Conservation (phyloP, 768 basidiomycete species). For the Pholiota microspora region DNA sequence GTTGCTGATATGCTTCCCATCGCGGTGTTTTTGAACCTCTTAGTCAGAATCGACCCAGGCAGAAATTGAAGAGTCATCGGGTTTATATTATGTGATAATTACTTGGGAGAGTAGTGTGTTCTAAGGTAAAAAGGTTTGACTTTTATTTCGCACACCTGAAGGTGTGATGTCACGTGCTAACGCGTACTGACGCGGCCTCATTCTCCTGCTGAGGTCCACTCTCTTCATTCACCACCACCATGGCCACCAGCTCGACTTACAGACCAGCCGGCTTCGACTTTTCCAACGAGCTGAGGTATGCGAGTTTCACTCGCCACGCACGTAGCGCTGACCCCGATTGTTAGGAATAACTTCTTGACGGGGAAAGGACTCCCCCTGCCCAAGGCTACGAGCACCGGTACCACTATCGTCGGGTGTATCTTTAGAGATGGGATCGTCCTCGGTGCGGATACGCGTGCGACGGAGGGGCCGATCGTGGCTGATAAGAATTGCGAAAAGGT, state of each 20-base stretch:
- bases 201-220: not conserved
- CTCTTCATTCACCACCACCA: conserved; percentile 22
- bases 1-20: too few species aligned
- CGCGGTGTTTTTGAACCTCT: too few species aligned
- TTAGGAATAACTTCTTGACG: conserved; percentile 70
- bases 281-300: conserved; percentile 75
- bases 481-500: conserved; percentile 99
- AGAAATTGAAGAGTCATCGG: too few species aligned
- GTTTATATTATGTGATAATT: too few species aligned
- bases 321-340: not conserved
- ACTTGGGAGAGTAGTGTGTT: too few species aligned
- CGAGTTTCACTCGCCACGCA: not conserved
- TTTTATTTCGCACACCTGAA: too few species aligned
- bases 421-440: conserved; percentile 92
- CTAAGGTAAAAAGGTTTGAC: too few species aligned
- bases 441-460: conserved; percentile 96
- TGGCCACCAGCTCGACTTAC: conserved; percentile 49
- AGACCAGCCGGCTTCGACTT: conserved; percentile 71
- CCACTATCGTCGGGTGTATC: conserved; percentile 96
- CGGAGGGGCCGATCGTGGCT: conserved; percentile 90
- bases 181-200: conserved; percentile 21
- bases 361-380: conserved; percentile 73
- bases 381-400: conserved; percentile 90
- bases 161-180: conserved; percentile 24
- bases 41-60: too few species aligned